These are phyloP conservation scores for Gonium pectorale DNA, from an alignment of 139 green algal genomes.

Conservation along the genomic window DNA sequence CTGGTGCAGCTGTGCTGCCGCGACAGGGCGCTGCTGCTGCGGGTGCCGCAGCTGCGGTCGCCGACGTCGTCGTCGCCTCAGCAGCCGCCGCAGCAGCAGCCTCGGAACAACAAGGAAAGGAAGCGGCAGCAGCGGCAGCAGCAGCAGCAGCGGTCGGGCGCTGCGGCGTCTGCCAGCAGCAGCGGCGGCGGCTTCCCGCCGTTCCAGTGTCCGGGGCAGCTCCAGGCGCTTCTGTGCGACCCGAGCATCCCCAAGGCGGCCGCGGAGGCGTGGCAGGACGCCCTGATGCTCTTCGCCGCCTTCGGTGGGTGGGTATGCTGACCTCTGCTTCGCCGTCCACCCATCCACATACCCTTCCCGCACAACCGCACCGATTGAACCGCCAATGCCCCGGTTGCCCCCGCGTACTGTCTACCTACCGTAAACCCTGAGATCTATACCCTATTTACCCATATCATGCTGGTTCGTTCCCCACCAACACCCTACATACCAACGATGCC, in stretches of 20 bases:
- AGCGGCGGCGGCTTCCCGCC: too few species aligned
- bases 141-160: not conserved
- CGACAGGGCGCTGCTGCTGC: conserved; percentile 6
- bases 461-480: too few species aligned
- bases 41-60: not conserved
- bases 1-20: conserved; percentile 39
- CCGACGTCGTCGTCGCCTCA: not conserved
- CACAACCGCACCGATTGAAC: too few species aligned
- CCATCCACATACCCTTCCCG: too few species aligned
- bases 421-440: too few species aligned
- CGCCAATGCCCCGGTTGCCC: too few species aligned
- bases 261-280: conserved; percentile 44
- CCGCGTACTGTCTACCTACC: too few species aligned
- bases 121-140: not conserved
- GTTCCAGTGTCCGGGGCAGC: not conserved
- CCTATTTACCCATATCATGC: too few species aligned
- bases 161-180: not conserved
- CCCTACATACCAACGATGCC: too few species aligned
- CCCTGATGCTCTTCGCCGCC: conserved; percentile 21
- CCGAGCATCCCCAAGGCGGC: not conserved
- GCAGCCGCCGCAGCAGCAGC: too few species aligned
- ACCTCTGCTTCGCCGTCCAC: too few species aligned
- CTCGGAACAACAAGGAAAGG: not conserved
- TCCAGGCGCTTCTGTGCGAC: not conserved
- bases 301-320: conserved; percentile 26